phyloP scores from a whole-genome alignment of 768 basidiomycete species.

The Candolleomyces eurysporus region DNA sequence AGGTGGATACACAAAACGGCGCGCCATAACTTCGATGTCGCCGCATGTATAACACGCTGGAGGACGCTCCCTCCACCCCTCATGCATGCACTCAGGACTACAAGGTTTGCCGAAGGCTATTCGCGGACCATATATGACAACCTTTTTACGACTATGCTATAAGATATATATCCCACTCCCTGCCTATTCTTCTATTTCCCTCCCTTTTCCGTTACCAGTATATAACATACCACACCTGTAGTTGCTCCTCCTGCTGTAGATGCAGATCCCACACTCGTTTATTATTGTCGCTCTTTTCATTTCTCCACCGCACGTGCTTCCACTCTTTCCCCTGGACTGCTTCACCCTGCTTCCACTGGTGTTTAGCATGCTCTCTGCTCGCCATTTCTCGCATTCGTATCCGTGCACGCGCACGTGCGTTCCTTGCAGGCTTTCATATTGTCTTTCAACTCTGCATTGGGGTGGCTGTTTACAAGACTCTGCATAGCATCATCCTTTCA shows the following conservation, averaged over 20 bases:
- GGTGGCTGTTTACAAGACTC: too few species aligned
- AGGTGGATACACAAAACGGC: neutral
- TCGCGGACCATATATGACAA: too few species aligned
- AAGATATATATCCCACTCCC: too few species aligned
- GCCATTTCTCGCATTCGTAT: neutral
- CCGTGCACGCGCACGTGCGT: neutral
- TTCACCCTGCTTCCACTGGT: neutral
- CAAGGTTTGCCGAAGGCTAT: too few species aligned
- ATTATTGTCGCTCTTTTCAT: neutral
- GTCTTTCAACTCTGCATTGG: too few species aligned
- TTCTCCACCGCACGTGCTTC: neutral
- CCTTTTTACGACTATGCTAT: too few species aligned
- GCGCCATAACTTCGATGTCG: neutral
- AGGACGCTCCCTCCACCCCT: neutral
- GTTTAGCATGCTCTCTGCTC: neutral
- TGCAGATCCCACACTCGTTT: neutral
- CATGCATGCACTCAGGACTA: neutral
- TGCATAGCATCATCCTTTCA: too few species aligned
- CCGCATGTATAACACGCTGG: neutral
- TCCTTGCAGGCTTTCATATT: too few species aligned
- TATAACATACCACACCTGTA: neutral
- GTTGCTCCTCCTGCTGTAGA: neutral
- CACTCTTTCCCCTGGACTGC: neutral
- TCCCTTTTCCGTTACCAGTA: too few species aligned
- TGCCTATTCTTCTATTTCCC: too few species aligned